Evolutionary conservation across 345 rosid genomes (phyloP).

Genomic region (Turnera subulata): DNA sequence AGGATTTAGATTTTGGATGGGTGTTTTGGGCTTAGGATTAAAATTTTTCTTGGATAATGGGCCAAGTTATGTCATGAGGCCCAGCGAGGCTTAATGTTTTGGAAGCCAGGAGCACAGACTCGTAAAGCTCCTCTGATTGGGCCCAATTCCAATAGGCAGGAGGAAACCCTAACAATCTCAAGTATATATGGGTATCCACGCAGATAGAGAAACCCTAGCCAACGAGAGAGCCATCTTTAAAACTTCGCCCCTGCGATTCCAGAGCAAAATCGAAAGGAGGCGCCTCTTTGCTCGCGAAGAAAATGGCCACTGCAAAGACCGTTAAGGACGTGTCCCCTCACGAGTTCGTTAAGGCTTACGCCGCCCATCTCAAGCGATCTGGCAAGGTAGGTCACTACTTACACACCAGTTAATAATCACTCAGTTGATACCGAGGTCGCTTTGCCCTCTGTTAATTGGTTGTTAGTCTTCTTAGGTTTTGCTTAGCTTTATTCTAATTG

Average conservation of each 20-base stretch:
- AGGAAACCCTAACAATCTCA: too few relatives aligned
- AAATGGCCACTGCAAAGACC: conserved; percentile 42
- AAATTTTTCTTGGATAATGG: too few relatives aligned
- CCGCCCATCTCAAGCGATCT: conserved; percentile 87
- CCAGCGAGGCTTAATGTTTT: too few relatives aligned
- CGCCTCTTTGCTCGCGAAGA: not conserved
- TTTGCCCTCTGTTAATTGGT: too few relatives aligned
- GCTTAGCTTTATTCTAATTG: not conserved
- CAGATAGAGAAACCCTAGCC: not conserved
- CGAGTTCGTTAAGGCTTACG: conserved; percentile 82
- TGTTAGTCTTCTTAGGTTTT: not conserved
- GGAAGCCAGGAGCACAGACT: too few relatives aligned
- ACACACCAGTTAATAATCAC: too few relatives aligned
- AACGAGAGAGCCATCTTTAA: not conserved
- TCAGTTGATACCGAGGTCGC: too few relatives aligned
- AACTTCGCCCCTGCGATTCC: not conserved
- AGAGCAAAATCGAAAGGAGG: not conserved
- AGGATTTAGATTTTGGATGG: too few relatives aligned
- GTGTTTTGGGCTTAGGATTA: too few relatives aligned
- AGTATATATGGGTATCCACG: not conserved
- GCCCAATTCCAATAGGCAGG: too few relatives aligned
- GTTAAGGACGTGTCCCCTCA: conserved; percentile 91
- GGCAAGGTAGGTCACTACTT: conserved; percentile 89
- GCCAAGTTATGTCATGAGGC: too few relatives aligned
- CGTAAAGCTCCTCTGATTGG: too few relatives aligned